These are phyloP conservation scores for Leptographium flavum DNA, from an alignment of 2,329 filamentous ascomycete species.

Conservation along the genomic window DNA sequence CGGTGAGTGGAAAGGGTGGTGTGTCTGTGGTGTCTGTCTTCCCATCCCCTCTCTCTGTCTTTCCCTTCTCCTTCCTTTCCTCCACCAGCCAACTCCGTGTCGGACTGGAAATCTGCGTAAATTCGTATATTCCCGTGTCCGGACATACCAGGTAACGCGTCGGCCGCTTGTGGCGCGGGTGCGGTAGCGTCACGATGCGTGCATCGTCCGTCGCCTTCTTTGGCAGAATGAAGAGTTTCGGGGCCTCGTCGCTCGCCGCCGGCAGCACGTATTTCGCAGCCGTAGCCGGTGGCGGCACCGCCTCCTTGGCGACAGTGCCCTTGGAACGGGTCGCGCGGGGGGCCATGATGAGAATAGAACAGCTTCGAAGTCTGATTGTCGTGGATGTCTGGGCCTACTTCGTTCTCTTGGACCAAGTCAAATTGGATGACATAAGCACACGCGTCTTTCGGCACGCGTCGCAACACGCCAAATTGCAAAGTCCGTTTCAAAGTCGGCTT, in stretches of 20 bases:
- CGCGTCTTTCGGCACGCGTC: not conserved
- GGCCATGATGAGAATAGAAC: constrained; percentile 1
- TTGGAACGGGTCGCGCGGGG: constrained; percentile 27
- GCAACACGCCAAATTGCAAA: not conserved
- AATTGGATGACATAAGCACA: not conserved
- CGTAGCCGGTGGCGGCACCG: constrained; percentile 13
- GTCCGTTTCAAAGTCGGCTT: not conserved
- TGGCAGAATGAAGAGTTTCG: constrained; percentile 47
- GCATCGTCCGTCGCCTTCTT: constrained; percentile 36
- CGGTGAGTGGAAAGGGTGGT: constrained; percentile 25
- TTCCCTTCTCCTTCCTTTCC: not conserved
- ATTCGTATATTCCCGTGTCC: constrained; percentile 48
- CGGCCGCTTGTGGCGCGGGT: constrained; percentile 40
- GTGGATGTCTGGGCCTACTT: not conserved
- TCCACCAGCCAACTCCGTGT: constrained; percentile 46
- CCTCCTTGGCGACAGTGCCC: constrained; percentile 16
- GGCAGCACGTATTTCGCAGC: constrained; percentile 28
- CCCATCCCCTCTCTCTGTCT: not conserved
- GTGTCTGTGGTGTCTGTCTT: not conserved
- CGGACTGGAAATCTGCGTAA: constrained; percentile 41
- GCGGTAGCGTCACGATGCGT: constrained; percentile 43
- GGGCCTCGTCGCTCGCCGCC: constrained; percentile 26
- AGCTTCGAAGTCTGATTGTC: too few species aligned
- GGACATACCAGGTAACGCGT: constrained; percentile 50
- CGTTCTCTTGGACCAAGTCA: not conserved